Evolutionary conservation across 2,329 filamentous ascomycete genomes (phyloP).

Genomic region (Diplodia seriata): DNA sequence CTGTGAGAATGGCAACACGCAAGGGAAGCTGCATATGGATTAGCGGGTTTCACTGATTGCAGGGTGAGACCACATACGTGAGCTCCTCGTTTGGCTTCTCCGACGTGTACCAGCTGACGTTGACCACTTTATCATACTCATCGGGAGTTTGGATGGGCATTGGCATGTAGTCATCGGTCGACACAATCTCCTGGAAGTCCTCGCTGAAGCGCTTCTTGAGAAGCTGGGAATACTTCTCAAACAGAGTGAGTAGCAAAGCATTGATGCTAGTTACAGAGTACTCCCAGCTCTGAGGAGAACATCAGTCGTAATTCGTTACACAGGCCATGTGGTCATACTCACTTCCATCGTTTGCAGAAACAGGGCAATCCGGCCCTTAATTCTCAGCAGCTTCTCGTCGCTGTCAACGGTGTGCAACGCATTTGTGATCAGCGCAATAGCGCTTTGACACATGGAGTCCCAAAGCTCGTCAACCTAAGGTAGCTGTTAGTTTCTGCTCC

Average conservation of each 20-base stretch:
- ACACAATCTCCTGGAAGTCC: constrained; percentile 88
- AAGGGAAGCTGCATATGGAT: constrained; percentile 73
- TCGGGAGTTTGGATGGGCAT: constrained; percentile 93
- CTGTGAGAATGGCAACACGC: constrained; percentile 95
- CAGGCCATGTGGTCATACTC: constrained; percentile 40
- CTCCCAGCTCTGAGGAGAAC: constrained; percentile 72
- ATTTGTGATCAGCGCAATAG: constrained; percentile 80
- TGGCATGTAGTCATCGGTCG: constrained; percentile 99
- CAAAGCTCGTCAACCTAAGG: constrained; percentile 90
- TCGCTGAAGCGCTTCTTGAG: constrained; percentile 91
- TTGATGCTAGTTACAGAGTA: constrained; percentile 86
- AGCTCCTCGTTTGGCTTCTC: constrained; percentile 79
- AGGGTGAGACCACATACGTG: constrained; percentile 59
- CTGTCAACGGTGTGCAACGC: constrained; percentile 81
- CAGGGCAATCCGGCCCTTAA: constrained; percentile 89
- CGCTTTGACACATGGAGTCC: constrained; percentile 95
- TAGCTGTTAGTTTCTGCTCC: neutral
- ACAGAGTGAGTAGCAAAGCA: constrained; percentile 83
- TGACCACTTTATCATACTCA: constrained; percentile 94
- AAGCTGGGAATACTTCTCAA: constrained; percentile 91
- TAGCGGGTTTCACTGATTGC: constrained; percentile 29
- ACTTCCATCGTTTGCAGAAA: constrained; percentile 99
- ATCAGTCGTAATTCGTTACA: constrained; percentile 33
- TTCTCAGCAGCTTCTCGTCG: constrained; percentile 88
- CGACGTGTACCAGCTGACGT: constrained; percentile 93